phyloP scores from a whole-genome alignment of 495 filamentous ascomycete genomes.

The Pyrenopolyporus hunteri region DNA sequence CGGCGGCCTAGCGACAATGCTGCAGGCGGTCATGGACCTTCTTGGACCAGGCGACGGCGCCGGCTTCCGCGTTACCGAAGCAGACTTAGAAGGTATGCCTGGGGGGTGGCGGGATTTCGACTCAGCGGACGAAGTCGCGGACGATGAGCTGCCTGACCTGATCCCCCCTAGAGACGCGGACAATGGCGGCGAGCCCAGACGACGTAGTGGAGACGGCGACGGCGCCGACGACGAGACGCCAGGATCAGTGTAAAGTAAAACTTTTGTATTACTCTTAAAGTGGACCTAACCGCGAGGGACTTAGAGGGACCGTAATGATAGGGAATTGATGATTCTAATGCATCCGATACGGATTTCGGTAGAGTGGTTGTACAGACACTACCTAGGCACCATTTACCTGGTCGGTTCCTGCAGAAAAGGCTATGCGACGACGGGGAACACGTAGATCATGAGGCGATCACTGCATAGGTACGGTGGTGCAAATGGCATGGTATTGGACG shows the following conservation, averaged over 20 bases:
- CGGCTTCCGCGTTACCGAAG: neutral
- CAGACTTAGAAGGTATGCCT: neutral
- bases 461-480: no score
- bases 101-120: conserved; percentile 26
- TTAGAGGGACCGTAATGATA: no score
- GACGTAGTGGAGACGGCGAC: neutral
- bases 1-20: neutral
- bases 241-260: conserved; percentile 5
- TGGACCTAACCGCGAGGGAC: no score
- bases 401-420: conserved; percentile 19
- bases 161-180: neutral
- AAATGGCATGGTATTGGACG: neutral
- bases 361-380: neutral
- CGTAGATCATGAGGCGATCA: conserved; percentile 25
- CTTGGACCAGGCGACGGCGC: neutral
- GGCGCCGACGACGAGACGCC: conserved; percentile 31
- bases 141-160: conserved; percentile 30
- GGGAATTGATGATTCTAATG: no score
- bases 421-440: conserved; percentile 12
- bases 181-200: neutral
- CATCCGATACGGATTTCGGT: no score
- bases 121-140: neutral
- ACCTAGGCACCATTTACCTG: neutral
- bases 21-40: conserved; percentile 26
- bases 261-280: no score